Conservation (phyloP, 2,329 filamentous ascomycete species). For the Plenodomus tracheiphilus region DNA sequence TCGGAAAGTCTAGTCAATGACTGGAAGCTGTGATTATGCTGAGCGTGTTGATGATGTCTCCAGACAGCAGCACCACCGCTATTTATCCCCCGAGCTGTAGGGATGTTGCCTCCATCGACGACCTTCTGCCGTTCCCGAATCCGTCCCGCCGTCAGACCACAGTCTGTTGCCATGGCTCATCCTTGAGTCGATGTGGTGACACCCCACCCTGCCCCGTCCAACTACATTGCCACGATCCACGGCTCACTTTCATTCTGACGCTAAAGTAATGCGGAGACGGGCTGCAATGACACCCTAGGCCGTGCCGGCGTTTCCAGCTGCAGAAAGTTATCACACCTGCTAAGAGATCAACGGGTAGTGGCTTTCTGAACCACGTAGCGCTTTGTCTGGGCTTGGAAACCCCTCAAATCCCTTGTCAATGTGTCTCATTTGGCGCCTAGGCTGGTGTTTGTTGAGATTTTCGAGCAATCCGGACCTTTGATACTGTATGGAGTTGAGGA, state of each 20-base stretch:
- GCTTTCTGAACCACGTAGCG: constrained; percentile 51
- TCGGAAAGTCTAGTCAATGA: constrained; percentile 29
- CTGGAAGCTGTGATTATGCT: constrained; percentile 30
- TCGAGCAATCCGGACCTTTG: constrained; percentile 39
- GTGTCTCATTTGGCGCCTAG: constrained; percentile 37
- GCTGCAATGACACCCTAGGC: constrained; percentile 52
- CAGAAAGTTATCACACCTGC: constrained; percentile 49
- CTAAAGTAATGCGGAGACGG: constrained; percentile 48
- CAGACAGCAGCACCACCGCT: constrained; percentile 34
- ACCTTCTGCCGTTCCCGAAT: constrained; percentile 31
- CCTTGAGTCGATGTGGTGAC: constrained; percentile 45
- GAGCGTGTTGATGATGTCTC: constrained; percentile 34
- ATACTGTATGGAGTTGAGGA: constrained; percentile 38
- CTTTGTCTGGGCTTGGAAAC: constrained; percentile 41
- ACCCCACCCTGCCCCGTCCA: constrained; percentile 48
- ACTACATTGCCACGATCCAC: constrained; percentile 51
- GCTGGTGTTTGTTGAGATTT: constrained; percentile 21
- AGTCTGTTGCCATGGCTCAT: constrained; percentile 43
- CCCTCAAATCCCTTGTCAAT: constrained; percentile 44
- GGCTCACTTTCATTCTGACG: constrained; percentile 48
- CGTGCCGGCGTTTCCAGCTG: constrained; percentile 47
- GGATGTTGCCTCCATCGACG: constrained; percentile 26
- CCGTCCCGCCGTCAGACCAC: constrained; percentile 39
- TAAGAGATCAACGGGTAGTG: constrained; percentile 48
- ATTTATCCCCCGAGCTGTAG: constrained; percentile 46